Conservation (phyloP, 768 basidiomycete genomes). For the Mycena alexandri region DNA sequence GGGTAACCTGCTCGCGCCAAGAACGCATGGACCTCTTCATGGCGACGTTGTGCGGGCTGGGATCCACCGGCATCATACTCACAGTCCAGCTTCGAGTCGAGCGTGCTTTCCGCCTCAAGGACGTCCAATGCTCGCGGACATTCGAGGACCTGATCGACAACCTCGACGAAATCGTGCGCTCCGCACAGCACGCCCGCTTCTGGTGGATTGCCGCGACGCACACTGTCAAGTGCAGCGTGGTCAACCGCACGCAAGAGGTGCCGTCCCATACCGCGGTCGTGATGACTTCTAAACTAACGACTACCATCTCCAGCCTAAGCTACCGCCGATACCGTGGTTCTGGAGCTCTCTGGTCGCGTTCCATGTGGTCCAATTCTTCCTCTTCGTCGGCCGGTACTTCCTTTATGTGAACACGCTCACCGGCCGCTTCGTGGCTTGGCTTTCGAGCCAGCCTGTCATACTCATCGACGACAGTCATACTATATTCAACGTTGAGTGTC, state of each 20-base stretch:
- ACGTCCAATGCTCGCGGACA: constrained; percentile 70
- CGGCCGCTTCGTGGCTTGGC: constrained; percentile 77
- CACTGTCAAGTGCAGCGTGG: constrained; percentile 76
- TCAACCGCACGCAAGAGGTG: constrained; percentile 86
- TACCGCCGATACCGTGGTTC: constrained; percentile 70
- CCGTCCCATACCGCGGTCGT: constrained; percentile 27
- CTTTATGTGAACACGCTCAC: constrained; percentile 64
- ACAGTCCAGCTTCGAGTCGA: constrained; percentile 83
- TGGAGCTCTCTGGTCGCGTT: constrained; percentile 80
- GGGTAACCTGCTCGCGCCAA: constrained; percentile 74
- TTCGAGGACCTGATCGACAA: constrained; percentile 74
- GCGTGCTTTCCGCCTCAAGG: constrained; percentile 84
- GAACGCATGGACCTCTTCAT: constrained; percentile 84
- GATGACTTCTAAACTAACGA: no score
- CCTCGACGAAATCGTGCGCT: constrained; percentile 65
- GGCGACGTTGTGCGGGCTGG: constrained; percentile 92
- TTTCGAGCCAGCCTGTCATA: constrained; percentile 65
- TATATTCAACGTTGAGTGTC: constrained; percentile 94
- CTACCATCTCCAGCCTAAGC: constrained; percentile 65
- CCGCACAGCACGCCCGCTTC: constrained; percentile 89
- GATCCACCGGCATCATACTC: constrained; percentile 90
- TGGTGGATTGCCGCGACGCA: constrained; percentile 96
- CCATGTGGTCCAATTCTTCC: constrained; percentile 88
- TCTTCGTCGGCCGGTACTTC: constrained; percentile 75
- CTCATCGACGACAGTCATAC: constrained; percentile 83